Base-by-base conservation (phyloP, 106 monocot genomes). In the Allium cepa region DNA sequence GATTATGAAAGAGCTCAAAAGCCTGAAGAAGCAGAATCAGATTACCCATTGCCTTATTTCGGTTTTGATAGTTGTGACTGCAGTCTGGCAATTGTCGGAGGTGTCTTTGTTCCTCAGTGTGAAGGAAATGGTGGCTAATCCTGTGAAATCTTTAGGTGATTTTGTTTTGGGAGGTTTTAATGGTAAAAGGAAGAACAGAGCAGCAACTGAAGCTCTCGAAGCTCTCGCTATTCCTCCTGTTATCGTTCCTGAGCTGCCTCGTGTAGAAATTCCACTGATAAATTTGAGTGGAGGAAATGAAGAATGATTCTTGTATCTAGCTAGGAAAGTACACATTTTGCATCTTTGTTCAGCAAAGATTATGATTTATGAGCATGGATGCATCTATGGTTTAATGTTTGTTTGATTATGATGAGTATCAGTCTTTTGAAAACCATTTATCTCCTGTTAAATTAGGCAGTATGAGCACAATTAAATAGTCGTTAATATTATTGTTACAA, bases 11-110 rank as follows among this genome's bases (percentile, higher is more conserved):
- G 88, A 88, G 60, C 65, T 88, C 53, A 81, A 64, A 56, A 79
- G 14, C 61, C 71, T 88, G 26, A 88, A 74, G 76, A 81, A 57
- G 67, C 84, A 84, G 64, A 88, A 88, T 52, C 9, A 14, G 14
- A 76, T 88, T 16, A 88, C 83, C 17, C 84, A 88, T 14, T 72
- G 78, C 56, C 88, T 88, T 45, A 72, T 88, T 17, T 69, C 84
- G 2, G 73, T 61, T 6, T 47, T 88, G 57, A 76, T 88, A 10
- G 62, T 78, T 5, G 47, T 73, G 11, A 84, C 76, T 0, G 75
- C 63, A 4, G 70, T 66, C 9, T 88, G 88, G 88, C 88, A 88
- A 22, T 70, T 78, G 15, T 53, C 67, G 26, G 88, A 84, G 81
- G 72, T 76, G 17, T 75, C 81, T 0, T 7, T 84, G 9, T 53